A percentile compares a stretch with the other conserved stretches of the same genome.
phyloP scores from a whole-genome alignment of 106 monocot species.

The Allium fistulosum region DNA sequence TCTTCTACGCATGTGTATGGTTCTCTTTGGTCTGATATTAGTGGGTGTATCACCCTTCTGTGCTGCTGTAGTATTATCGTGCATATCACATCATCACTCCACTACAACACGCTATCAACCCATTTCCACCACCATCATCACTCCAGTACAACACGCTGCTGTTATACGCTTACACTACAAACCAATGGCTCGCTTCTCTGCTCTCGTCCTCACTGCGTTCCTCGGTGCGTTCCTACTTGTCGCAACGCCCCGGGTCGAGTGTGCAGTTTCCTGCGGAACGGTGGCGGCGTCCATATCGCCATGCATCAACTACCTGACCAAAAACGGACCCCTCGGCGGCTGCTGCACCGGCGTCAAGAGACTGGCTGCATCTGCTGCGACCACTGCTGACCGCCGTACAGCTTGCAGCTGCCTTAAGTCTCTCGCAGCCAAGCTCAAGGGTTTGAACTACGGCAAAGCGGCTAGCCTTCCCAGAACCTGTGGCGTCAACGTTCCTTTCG shows the following conservation, averaged over 20 bases:
- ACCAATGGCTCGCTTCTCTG: not conserved
- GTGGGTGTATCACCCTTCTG: too few species aligned
- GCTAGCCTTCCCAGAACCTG: not conserved
- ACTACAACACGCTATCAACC: too few species aligned
- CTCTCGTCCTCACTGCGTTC: not conserved
- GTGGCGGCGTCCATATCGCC: not conserved
- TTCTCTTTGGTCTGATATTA: too few species aligned
- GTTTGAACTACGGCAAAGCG: not conserved
- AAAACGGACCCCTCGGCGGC: not conserved
- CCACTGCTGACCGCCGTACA: slow-evolving; percentile 1
- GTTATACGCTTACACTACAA: too few species aligned
- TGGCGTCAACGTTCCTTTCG: not conserved
- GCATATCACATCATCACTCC: too few species aligned
- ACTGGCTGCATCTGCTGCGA: not conserved
- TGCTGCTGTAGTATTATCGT: too few species aligned
- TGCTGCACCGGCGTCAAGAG: not conserved
- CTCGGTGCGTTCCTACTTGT: not conserved
- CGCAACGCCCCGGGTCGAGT: not conserved
- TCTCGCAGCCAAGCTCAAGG: not conserved
- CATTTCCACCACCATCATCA: not conserved
- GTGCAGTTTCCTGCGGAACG: not conserved
- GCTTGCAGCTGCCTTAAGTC: slow-evolving; percentile 2
- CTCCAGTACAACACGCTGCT: not conserved
- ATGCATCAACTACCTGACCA: not conserved
- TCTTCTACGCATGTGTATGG: too few species aligned